These are phyloP conservation scores for Colletotrichum falcatum DNA, from an alignment of 2,329 filamentous ascomycete genomes.

Conservation along the genomic window DNA sequence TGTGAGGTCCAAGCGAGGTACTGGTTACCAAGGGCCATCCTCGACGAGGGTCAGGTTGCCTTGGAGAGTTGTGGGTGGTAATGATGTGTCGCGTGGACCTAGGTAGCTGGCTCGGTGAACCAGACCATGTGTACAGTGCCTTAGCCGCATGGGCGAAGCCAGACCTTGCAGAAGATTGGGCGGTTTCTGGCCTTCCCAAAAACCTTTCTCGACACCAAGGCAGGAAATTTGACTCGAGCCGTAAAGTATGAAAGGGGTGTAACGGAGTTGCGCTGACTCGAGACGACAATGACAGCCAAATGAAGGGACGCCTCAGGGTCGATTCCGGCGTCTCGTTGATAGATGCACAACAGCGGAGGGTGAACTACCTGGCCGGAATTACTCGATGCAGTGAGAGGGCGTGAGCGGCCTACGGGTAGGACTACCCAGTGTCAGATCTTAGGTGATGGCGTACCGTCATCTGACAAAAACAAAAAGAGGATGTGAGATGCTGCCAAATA, in stretches of 20 bases:
- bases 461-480: too few relatives aligned
- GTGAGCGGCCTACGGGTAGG: neutral
- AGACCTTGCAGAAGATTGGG: too few relatives aligned
- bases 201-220: slow-evolving; percentile 2
- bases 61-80: neutral
- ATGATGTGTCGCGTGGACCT: neutral
- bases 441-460: neutral
- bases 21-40: too few relatives aligned
- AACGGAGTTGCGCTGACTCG: too few relatives aligned
- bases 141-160: neutral
- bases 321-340: too few relatives aligned
- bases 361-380: neutral
- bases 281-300: too few relatives aligned
- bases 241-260: neutral
- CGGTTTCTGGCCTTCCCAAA: too few relatives aligned
- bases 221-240: neutral
- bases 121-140: neutral
- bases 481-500: neutral
- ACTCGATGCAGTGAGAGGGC: neutral
- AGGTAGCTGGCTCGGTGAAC: neutral
- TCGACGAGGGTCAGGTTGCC: neutral
- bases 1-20: slow-evolving; percentile 9
- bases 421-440: neutral
- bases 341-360: neutral
- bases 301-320: too few relatives aligned